Percentiles rank a stretch among this genome's conserved stretches.
Evolutionary conservation across 257 asterid genomes (phyloP).

Genomic region (Petrea volubilis): DNA sequence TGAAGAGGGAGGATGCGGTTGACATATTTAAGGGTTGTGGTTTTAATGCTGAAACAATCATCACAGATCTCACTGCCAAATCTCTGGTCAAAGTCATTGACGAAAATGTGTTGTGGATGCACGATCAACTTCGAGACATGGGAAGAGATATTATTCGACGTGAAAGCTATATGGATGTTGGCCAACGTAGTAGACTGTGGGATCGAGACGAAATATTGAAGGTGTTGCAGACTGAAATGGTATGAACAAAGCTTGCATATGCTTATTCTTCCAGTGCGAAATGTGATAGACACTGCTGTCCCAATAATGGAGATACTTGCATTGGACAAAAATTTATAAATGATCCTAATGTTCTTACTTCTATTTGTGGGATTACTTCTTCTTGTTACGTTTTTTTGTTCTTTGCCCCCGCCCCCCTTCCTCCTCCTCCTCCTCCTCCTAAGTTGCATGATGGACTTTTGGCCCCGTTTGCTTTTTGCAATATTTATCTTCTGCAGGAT

Average conservation of each 20-base stretch:
- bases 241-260: neutral
- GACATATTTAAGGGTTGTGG: conserved; percentile 35
- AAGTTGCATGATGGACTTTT: neutral
- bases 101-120: conserved; percentile 34
- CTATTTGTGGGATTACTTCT: too few species aligned
- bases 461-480: neutral
- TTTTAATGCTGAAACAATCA: conserved; percentile 21
- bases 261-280: neutral
- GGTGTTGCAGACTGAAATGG: conserved; percentile 31
- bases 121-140: conserved; percentile 40
- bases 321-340: too few species aligned
- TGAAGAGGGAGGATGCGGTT: conserved; percentile 28
- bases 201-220: conserved; percentile 25
- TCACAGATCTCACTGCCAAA: conserved; percentile 23
- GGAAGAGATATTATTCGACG: conserved; percentile 35
- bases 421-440: too few species aligned
- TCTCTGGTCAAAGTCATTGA: conserved; percentile 32
- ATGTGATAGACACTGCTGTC: too few species aligned
- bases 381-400: too few species aligned
- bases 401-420: too few species aligned
- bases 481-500: neutral
- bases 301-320: too few species aligned
- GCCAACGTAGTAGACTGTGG: conserved; percentile 36
- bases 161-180: conserved; percentile 14
- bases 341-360: too few species aligned